phyloP scores from a whole-genome alignment of 2,329 filamentous ascomycete genomes.

The Beauveria sp. region DNA sequence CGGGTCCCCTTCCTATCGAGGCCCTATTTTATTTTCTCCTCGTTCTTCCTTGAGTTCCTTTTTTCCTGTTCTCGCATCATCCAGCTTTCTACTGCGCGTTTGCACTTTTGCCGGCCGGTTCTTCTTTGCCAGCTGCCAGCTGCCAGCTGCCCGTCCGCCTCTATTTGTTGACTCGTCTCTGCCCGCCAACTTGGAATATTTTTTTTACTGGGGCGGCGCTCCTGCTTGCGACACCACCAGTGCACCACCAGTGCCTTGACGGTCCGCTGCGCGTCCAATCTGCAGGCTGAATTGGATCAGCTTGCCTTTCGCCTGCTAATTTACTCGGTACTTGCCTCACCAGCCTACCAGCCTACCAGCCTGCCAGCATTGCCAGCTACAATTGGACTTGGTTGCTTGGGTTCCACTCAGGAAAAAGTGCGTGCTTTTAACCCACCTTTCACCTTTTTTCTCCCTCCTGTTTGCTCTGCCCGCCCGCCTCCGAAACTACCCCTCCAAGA shows the following conservation, averaged over 20 bases:
- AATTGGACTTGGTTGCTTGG: not conserved
- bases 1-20: not conserved
- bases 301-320: not conserved
- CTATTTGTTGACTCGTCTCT: not conserved
- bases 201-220: not conserved
- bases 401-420: constrained; percentile 4
- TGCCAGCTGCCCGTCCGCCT: not conserved
- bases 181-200: not conserved
- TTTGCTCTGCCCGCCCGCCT: not conserved
- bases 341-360: not conserved
- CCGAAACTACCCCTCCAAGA: constrained; percentile 1
- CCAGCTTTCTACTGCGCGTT: not conserved
- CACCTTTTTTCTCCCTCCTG: not conserved
- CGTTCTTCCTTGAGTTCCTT: not conserved
- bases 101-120: not conserved
- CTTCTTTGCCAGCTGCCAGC: not conserved
- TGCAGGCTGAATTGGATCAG: not conserved
- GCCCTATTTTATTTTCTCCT: not conserved
- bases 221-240: not conserved
- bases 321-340: not conserved
- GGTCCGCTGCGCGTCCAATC: not conserved
- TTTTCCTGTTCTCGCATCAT: not conserved
- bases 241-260: not conserved
- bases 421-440: constrained; percentile 5
- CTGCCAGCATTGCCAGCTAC: not conserved